phyloP scores from a whole-genome alignment of 495 filamentous ascomycete species.

The Aspergillus nanangensis region DNA sequence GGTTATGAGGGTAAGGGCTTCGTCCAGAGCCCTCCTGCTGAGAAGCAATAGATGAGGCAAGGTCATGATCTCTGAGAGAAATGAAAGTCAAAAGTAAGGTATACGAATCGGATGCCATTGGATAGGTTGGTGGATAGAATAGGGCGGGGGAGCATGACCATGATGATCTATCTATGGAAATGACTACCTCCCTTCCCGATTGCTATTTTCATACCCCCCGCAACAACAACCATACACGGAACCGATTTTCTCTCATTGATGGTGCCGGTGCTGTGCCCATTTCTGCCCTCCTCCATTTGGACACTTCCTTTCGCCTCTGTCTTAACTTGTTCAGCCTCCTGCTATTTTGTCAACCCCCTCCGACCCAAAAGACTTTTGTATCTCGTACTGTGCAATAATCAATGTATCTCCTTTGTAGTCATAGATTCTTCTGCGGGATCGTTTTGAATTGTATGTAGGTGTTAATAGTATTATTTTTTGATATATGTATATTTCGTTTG shows the following conservation, averaged over 20 bases:
- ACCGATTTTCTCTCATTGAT: not conserved
- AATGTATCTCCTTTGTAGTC: conserved; percentile 48
- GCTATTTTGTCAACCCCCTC: conserved; percentile 28
- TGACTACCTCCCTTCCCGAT: too few species aligned
- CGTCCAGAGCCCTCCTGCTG: conserved; percentile 64
- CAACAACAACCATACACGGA: not conserved
- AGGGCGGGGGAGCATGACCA: too few species aligned
- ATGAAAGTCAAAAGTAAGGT: too few species aligned
- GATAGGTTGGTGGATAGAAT: too few species aligned
- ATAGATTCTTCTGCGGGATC: conserved; percentile 28
- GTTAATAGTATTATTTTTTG: too few species aligned
- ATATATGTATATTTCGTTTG: not conserved
- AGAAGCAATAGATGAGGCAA: conserved; percentile 32
- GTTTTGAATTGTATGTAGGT: conserved; percentile 4
- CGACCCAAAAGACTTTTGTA: conserved; percentile 36
- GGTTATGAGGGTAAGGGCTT: conserved; percentile 76
- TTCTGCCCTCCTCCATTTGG: conserved; percentile 11
- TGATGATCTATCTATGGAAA: too few species aligned
- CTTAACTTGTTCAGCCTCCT: conserved; percentile 38
- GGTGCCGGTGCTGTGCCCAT: conserved; percentile 10
- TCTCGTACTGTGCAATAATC: conserved; percentile 50
- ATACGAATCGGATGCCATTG: too few species aligned
- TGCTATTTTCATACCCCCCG: too few species aligned
- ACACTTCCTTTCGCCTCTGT: conserved; percentile 22
- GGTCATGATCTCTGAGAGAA: conserved; percentile 19